Conservation (phyloP, 2,329 filamentous ascomycete genomes). For the Claviceps sp. region DNA sequence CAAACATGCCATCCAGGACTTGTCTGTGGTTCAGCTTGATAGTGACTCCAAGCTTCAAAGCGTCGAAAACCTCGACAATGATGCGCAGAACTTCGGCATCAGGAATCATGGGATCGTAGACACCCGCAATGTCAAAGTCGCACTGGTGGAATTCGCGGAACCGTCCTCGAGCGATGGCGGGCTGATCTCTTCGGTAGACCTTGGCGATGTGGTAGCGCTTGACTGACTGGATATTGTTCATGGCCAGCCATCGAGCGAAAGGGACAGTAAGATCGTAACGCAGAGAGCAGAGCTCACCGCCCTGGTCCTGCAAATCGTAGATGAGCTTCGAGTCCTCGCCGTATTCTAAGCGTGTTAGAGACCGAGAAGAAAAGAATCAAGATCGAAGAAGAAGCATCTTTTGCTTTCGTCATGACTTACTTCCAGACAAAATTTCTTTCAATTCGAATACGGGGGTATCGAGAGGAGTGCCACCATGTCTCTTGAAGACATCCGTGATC, state of each 20-base stretch:
- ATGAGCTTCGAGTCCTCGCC: constrained; percentile 88
- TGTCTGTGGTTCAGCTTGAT: constrained; percentile 95
- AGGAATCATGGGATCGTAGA: constrained; percentile 80
- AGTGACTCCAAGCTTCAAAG: constrained; percentile 59
- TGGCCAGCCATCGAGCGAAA: constrained; percentile 83
- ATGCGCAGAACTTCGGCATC: constrained; percentile 84
- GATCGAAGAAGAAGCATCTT: neutral
- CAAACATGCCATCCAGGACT: constrained; percentile 84
- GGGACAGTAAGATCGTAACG: constrained; percentile 83
- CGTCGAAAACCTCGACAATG: constrained; percentile 72
- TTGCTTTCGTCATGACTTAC: neutral
- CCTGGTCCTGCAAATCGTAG: constrained; percentile 77
- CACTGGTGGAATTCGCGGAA: constrained; percentile 97
- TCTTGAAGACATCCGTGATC: constrained; percentile 70
- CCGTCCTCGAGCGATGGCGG: constrained; percentile 71
- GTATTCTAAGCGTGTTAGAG: constrained; percentile 39
- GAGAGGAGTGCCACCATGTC: constrained; percentile 66
- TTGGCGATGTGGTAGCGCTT: constrained; percentile 95
- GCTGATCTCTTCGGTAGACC: constrained; percentile 43
- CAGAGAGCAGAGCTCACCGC: constrained; percentile 61
- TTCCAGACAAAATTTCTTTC: constrained; percentile 73
- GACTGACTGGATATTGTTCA: constrained; percentile 77
- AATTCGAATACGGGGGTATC: constrained; percentile 80
- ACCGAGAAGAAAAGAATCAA: neutral
- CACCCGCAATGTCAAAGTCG: constrained; percentile 88